Conservation (phyloP, 306 rosid species). For the Mimosa bimucronata region DNA sequence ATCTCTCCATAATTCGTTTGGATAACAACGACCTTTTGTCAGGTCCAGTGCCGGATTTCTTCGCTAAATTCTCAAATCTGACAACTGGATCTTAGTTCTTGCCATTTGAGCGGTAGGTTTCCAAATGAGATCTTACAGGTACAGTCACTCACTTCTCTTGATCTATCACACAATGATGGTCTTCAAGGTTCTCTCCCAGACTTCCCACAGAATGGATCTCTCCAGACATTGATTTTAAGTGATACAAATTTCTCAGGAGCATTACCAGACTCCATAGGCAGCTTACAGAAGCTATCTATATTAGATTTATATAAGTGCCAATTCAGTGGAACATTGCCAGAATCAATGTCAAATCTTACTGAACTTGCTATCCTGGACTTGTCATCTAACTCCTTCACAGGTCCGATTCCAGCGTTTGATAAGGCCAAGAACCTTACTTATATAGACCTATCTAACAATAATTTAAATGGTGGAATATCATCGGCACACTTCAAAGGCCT, state of each 20-base stretch:
- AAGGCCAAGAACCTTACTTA: conserved; percentile 7
- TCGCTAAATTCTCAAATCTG: conserved; percentile 32
- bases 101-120: no score
- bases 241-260: conserved; percentile 27
- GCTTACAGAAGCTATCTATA: conserved; percentile 9
- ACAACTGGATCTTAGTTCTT: conserved; percentile 33
- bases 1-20: conserved; percentile 39
- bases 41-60: conserved; percentile 37
- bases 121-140: no score
- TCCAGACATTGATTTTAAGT: background rate
- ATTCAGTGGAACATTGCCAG: conserved; percentile 31
- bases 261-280: no score
- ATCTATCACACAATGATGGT: background rate
- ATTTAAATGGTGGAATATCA: conserved; percentile 7
- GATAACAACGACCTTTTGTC: conserved; percentile 37
- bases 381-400: conserved; percentile 16
- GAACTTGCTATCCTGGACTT: conserved; percentile 22
- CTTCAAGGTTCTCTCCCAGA: conserved; percentile 35
- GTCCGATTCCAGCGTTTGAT: conserved; percentile 35
- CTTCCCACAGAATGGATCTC: conserved; percentile 14
- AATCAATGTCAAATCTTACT: conserved; percentile 28
- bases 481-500: conserved; percentile 27
- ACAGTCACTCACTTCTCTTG: conserved; percentile 10
- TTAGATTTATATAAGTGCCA: conserved; percentile 12
- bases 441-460: conserved; percentile 33